phyloP scores from a whole-genome alignment of 2,329 filamentous ascomycete genomes.

The Trichoderma sp. region DNA sequence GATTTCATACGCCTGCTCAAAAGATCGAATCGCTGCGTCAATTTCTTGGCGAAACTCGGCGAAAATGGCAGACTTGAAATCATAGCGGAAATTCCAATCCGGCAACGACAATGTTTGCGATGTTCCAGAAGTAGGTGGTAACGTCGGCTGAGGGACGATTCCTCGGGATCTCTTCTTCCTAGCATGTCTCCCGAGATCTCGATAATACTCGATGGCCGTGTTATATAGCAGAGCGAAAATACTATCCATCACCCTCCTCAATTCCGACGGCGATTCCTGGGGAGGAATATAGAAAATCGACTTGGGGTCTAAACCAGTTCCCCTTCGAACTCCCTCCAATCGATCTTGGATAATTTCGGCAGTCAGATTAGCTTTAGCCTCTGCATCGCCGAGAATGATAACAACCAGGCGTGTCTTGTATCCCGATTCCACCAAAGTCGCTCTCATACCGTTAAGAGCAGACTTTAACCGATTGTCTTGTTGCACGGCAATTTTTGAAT shows the following conservation, averaged over 20 bases:
- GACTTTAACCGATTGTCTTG: conserved; percentile 85
- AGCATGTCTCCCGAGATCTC: conserved; percentile 88
- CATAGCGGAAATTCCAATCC: conserved; percentile 92
- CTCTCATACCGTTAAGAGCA: conserved; percentile 78
- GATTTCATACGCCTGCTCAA: conserved; percentile 82
- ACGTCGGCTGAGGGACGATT: conserved; percentile 74
- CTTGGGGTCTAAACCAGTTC: conserved; percentile 79
- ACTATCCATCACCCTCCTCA: conserved; percentile 71
- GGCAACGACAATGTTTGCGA: conserved; percentile 82
- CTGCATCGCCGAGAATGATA: conserved; percentile 48
- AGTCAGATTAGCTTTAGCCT: conserved; percentile 44
- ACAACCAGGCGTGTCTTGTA: conserved; percentile 79
- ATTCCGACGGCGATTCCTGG: conserved; percentile 68
- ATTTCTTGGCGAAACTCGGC: conserved; percentile 93
- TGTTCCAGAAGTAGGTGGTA: conserved; percentile 79
- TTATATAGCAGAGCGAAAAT: conserved; percentile 74
- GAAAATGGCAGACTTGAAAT: conserved; percentile 89
- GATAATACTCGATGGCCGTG: conserved; percentile 83
- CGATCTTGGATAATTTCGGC: conserved; percentile 69
- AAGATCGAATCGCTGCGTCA: conserved; percentile 82
- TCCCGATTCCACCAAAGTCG: conserved; percentile 65
- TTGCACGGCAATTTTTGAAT: conserved; percentile 72
- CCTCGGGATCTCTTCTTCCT: conserved; percentile 84
- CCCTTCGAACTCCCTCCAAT: conserved; percentile 74
- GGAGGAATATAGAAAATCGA: conserved; percentile 83